Percentiles rank a stretch among this genome's conserved stretches.
These are phyloP conservation scores for Thielaviopsis ethacetica DNA, from an alignment of 2,329 filamentous ascomycete species.

Conservation along the genomic window DNA sequence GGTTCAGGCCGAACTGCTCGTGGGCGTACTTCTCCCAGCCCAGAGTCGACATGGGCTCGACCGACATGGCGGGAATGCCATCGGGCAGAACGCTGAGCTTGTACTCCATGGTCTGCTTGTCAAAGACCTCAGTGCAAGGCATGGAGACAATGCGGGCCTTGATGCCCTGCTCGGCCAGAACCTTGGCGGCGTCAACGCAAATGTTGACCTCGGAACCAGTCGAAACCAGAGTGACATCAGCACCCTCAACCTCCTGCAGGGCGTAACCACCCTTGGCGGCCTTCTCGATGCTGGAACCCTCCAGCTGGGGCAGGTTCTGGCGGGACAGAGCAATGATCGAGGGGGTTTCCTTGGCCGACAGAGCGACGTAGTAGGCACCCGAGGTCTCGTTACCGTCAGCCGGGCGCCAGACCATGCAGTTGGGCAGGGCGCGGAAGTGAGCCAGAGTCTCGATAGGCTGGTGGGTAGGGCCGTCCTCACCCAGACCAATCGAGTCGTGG, in stretches of 20 bases:
- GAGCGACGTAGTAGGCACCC: conserved; percentile 88
- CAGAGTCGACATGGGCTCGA: conserved; percentile 94
- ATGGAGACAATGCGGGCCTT: conserved; percentile 86
- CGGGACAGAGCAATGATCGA: conserved; percentile 89
- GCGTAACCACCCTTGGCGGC: conserved; percentile 94
- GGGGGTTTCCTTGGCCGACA: conserved; percentile 80
- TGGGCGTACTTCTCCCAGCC: conserved; percentile 99
- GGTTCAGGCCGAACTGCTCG: conserved; percentile 98
- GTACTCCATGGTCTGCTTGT: conserved; percentile 88
- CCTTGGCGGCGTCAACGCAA: conserved; percentile 82
- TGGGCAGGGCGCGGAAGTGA: conserved; percentile 96
- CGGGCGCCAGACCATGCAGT: conserved; percentile 98
- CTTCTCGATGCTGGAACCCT: conserved; percentile 79
- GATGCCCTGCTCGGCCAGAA: conserved; percentile 72
- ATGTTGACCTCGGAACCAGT: conserved; percentile 94
- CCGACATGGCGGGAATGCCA: conserved; percentile 79
- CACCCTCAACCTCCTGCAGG: conserved; percentile 66
- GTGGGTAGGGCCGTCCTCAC: conserved; percentile 96
- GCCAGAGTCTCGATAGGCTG: conserved; percentile 97
- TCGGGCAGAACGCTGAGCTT: conserved; percentile 82
- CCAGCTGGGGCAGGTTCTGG: conserved; percentile 95
- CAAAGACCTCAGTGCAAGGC: conserved; percentile 95
- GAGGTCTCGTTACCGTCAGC: conserved; percentile 97
- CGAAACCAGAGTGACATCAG: conserved; percentile 76
- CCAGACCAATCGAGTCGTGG: conserved; percentile 97